Evolutionary conservation across 1,284 basidiomycete genomes (phyloP), one percentile per base, ranked within the genome.

Genomic region (Malassezia psittaci): DNA sequence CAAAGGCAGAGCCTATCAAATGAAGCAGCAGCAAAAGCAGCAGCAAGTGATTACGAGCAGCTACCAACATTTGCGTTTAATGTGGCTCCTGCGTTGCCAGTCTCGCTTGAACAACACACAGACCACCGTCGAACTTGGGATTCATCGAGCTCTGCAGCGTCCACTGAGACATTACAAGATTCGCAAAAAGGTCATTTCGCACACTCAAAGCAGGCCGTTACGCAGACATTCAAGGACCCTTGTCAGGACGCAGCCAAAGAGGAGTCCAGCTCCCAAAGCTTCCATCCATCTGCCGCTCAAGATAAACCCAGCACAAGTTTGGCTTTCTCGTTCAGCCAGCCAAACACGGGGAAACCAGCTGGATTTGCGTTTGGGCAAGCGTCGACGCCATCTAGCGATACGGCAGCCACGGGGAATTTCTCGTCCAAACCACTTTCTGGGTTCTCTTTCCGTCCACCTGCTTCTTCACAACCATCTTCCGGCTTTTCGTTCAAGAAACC

Each of bases 31-130:
- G 13, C 15, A 3, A 15, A 36, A 15, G 54, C 54, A 5, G 16
- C 21, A 6, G 8, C 34, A 1, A 36, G 51, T 18, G 21, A 48
- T 3, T 48, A 46, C 37, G 38, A 46, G 8, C 24, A 40, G 3
- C 39, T 57, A 18, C 49, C 54, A 9, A 46, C 39, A 13, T 57
- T 47, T 42, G 19, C 54, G 15, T 57, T 57, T 18, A 16, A 48
- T 33, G 44, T 52, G 8, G 11, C 48, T 3, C 40, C 39, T 5
- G 35, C 41, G 3, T 35, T 10, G 39, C 37, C 52, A 11, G 38
- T n/a, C 38, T n/a, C 38, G 38, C 24, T 29, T 29, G 24, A 29
- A 3, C 3, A 29, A 29, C 24, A 4, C 24, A 29, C 24, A 7
- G 24, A 29, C 3, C 4, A 29, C 24, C 3, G 7, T 7, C 24